These are phyloP conservation scores for Rasamsonia emersonii DNA, from an alignment of 2,329 filamentous ascomycete genomes.

Conservation along the genomic window DNA sequence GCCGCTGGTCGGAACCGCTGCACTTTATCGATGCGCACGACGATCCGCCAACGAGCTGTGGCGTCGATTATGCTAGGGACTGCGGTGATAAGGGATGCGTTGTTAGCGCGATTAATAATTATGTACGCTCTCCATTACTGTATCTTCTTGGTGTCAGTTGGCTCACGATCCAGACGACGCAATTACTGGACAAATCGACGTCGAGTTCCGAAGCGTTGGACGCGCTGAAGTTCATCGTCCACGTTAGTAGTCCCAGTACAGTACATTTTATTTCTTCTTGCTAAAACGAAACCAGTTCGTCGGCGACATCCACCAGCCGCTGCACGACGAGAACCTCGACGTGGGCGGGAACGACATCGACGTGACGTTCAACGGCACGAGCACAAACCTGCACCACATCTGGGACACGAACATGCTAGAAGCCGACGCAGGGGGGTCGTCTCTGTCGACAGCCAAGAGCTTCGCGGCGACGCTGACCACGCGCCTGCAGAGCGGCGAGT, in stretches of 20 bases:
- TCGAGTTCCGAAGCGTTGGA: constrained; percentile 30
- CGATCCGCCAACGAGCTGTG: constrained; percentile 39
- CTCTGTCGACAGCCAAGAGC: constrained; percentile 21
- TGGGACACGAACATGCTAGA: constrained; percentile 66
- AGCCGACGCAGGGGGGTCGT: constrained; percentile 50
- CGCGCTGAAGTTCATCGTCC: constrained; percentile 43
- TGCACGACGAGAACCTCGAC: constrained; percentile 53
- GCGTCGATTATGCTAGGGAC: constrained; percentile 43
- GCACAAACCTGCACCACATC: constrained; percentile 61
- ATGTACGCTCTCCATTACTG: constrained; percentile 18
- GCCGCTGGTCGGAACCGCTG: constrained; percentile 38
- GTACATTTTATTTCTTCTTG: background rate
- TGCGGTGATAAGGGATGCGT: constrained; percentile 44
- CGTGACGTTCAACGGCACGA: constrained; percentile 51
- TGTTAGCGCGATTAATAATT: constrained; percentile 47
- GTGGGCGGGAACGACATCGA: constrained; percentile 60
- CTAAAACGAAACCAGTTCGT: constrained; percentile 36
- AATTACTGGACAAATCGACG: constrained; percentile 21
- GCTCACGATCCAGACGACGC: constrained; percentile 22
- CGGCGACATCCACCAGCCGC: constrained; percentile 66
- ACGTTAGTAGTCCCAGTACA: constrained; percentile 10
- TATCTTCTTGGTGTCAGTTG: constrained; percentile 6
- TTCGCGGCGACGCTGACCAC: constrained; percentile 16
- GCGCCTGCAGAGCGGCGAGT: constrained; percentile 30
- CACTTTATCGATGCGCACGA: constrained; percentile 48